phyloP scores from a whole-genome alignment of 2,329 filamentous ascomycete species.

The Talaromyces amestolkiae region DNA sequence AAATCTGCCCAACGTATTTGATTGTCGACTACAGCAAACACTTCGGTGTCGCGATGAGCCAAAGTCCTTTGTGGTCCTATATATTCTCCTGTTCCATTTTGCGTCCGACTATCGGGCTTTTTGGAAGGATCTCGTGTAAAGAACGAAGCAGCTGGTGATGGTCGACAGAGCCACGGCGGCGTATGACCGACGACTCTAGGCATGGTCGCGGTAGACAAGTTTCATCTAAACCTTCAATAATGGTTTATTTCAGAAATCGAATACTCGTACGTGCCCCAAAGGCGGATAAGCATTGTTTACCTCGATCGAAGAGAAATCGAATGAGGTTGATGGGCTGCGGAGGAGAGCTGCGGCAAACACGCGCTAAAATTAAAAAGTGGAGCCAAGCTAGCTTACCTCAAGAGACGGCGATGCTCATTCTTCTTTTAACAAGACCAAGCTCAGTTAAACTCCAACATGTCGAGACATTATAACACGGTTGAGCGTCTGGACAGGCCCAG shows the following conservation, averaged over 20 bases:
- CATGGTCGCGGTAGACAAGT: constrained; percentile 55
- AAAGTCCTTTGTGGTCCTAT: constrained; percentile 60
- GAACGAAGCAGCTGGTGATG: constrained; percentile 72
- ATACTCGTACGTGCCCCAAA: neutral
- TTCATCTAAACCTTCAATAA: neutral
- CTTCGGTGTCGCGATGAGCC: constrained; percentile 76
- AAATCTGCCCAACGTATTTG: constrained; percentile 92
- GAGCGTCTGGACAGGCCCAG: constrained; percentile 92
- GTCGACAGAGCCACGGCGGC: constrained; percentile 79
- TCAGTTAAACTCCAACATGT: constrained; percentile 27
- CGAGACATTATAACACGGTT: constrained; percentile 58
- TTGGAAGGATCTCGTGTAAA: constrained; percentile 60
- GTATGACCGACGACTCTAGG: constrained; percentile 82
- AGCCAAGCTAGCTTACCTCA: constrained; percentile 10
- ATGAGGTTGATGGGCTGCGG: constrained; percentile 6
- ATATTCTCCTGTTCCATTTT: constrained; percentile 27
- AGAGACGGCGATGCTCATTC: neutral
- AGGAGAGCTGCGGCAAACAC: constrained; percentile 11
- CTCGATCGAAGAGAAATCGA: neutral
- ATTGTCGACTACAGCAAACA: constrained; percentile 84
- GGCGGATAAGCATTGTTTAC: neutral
- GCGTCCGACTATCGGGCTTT: constrained; percentile 29
- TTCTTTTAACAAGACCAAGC: neutral
- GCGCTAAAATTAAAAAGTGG: constrained; percentile 16
- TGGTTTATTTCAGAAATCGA: neutral